Percentiles rank a stretch among this genome's conserved stretches.
These are phyloP conservation scores for Collybia sordida DNA, from an alignment of 768 basidiomycete genomes.

Conservation along the genomic window DNA sequence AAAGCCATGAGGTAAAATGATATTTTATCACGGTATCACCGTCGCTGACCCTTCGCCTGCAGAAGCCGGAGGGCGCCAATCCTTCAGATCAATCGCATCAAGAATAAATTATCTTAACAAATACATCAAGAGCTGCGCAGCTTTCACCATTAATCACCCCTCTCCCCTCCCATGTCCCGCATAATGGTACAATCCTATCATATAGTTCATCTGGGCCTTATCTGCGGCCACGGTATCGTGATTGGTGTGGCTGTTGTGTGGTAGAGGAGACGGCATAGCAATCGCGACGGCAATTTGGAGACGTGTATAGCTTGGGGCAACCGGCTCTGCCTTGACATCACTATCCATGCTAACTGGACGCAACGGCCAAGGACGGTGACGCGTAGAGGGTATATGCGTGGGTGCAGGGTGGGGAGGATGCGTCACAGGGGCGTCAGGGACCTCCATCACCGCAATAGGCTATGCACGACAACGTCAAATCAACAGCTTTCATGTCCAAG, in stretches of 20 bases:
- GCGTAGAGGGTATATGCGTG: not conserved
- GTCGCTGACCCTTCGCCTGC: too few relatives aligned
- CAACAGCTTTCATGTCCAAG: not conserved
- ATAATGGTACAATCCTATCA: slow-evolving; percentile 35
- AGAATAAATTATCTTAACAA: too few relatives aligned
- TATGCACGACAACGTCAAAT: slow-evolving; percentile 7
- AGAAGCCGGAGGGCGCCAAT: too few relatives aligned
- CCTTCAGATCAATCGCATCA: too few relatives aligned
- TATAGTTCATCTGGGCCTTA: slow-evolving; percentile 19
- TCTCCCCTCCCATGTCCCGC: slow-evolving; percentile 17
- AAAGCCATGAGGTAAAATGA: not conserved
- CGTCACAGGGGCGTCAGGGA: not conserved
- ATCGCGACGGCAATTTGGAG: slow-evolving; percentile 15
- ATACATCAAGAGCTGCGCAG: too few relatives aligned
- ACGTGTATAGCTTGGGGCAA: not conserved
- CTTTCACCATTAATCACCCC: too few relatives aligned
- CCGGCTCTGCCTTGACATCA: not conserved
- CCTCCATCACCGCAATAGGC: slow-evolving; percentile 15
- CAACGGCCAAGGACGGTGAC: not conserved
- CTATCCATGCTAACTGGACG: not conserved
- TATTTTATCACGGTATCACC: too few relatives aligned
- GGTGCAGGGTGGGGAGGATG: not conserved
- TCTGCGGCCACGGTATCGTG: not conserved
- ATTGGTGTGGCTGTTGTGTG: not conserved
- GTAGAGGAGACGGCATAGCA: slow-evolving; percentile 14